Conservation (phyloP, 768 basidiomycete species). For the Zangia roseola region DNA sequence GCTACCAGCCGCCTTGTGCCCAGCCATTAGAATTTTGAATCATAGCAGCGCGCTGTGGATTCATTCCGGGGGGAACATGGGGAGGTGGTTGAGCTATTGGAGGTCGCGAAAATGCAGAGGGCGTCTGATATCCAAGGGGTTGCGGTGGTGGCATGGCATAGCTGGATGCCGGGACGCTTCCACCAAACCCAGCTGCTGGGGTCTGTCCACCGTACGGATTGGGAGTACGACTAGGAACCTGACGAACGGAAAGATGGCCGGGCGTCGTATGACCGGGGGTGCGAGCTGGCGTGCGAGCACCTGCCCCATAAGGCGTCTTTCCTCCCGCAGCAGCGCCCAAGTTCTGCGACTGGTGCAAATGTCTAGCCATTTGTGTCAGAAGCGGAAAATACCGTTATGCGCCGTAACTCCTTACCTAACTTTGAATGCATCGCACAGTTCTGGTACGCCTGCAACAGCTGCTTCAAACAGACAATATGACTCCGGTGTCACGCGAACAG, state of each 20-base stretch:
- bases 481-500: slow-evolving; percentile 82
- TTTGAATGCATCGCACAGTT: slow-evolving; percentile 98
- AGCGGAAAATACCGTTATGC: neutral
- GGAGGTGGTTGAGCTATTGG: slow-evolving; percentile 42
- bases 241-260: slow-evolving; percentile 77
- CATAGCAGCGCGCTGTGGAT: slow-evolving; percentile 65
- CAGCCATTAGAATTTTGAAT: slow-evolving; percentile 50
- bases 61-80: slow-evolving; percentile 56
- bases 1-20: slow-evolving; percentile 35
- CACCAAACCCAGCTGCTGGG: slow-evolving; percentile 32
- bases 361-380: slow-evolving; percentile 40
- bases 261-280: slow-evolving; percentile 75
- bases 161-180: slow-evolving; percentile 25
- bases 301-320: slow-evolving; percentile 78
- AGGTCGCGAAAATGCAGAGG: slow-evolving; percentile 39
- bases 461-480: slow-evolving; percentile 91
- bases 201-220: slow-evolving; percentile 66
- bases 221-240: slow-evolving; percentile 65
- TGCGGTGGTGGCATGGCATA: slow-evolving; percentile 34
- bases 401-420: slow-evolving; percentile 50
- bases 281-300: slow-evolving; percentile 73
- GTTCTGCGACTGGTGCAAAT: slow-evolving; percentile 77
- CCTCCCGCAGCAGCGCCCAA: slow-evolving; percentile 55
- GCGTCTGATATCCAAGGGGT: slow-evolving; percentile 42
- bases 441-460: slow-evolving; percentile 85